Evolutionary conservation across 176 grass and related monocot species (phyloP).

Genomic region (Carex cristatella): DNA sequence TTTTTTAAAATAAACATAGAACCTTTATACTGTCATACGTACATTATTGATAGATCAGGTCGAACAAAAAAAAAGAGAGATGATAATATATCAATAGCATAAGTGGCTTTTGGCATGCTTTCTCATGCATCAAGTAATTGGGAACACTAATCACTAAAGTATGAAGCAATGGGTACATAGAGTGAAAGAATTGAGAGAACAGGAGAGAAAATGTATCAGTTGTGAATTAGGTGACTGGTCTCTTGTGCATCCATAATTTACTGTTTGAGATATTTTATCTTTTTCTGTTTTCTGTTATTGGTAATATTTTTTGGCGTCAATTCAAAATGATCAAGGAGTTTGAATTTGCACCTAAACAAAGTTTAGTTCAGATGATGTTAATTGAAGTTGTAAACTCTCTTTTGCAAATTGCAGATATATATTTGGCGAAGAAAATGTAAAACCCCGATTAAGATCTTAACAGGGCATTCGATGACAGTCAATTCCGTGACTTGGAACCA

Average conservation of each 20-base stretch:
- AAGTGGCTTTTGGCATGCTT: background rate
- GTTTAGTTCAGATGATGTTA: background rate
- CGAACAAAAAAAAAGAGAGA: background rate
- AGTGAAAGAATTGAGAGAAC: background rate
- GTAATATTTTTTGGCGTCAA: background rate
- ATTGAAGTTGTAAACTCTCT: background rate
- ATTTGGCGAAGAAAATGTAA: slow-evolving; percentile 65
- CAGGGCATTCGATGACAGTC: slow-evolving; percentile 65
- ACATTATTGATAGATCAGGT: background rate
- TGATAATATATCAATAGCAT: background rate
- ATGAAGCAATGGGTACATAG: background rate
- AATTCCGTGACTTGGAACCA: slow-evolving; percentile 94
- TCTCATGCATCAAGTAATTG: background rate
- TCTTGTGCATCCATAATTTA: background rate
- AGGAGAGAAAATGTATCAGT: background rate
- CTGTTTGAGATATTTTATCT: background rate
- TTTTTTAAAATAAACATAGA: background rate
- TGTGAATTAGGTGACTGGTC: background rate
- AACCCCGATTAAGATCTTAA: slow-evolving; percentile 66
- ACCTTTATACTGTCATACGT: background rate
- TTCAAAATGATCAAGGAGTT: background rate
- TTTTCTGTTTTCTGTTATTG: background rate
- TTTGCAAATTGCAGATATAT: slow-evolving; percentile 44
- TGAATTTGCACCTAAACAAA: background rate
- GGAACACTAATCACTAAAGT: background rate